phyloP scores from a whole-genome alignment of 1,139 yeast species.

The Saccharomyces uvarum region DNA sequence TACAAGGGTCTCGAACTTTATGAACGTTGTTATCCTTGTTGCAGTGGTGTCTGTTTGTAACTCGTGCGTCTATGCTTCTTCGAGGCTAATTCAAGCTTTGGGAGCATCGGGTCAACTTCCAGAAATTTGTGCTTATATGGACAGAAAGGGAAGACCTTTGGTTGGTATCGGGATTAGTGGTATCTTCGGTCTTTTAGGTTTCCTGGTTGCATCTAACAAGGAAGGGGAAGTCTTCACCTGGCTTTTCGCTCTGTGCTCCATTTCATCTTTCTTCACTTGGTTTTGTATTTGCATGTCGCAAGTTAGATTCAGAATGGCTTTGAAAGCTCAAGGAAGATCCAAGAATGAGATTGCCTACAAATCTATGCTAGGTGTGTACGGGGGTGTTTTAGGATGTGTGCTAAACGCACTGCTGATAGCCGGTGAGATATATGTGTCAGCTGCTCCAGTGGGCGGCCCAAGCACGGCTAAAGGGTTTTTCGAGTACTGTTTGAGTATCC shows the following conservation, averaged over 20 bases:
- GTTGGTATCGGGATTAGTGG: slow-evolving; percentile 43
- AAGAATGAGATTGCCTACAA: slow-evolving; percentile 43
- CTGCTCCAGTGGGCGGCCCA: slow-evolving; percentile 49
- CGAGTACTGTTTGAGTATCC: slow-evolving; percentile 51
- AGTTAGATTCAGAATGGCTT: slow-evolving; percentile 52
- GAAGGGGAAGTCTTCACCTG: slow-evolving; percentile 49
- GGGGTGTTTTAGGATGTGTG: slow-evolving; percentile 40
- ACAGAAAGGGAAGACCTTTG: slow-evolving; percentile 53
- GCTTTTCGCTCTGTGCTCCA: slow-evolving; percentile 55
- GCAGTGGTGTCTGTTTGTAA: slow-evolving; percentile 46
- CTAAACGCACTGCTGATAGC: slow-evolving; percentile 41
- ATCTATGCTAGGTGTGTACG: slow-evolving; percentile 44
- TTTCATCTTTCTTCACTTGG: slow-evolving; percentile 57
- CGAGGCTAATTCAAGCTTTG: slow-evolving; percentile 51
- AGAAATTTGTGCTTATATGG: slow-evolving; percentile 46
- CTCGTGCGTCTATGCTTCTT: slow-evolving; percentile 51
- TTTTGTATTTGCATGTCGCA: slow-evolving; percentile 48
- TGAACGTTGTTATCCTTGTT: slow-evolving; percentile 44
- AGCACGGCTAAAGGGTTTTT: slow-evolving; percentile 46
- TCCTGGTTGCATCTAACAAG: slow-evolving; percentile 47
- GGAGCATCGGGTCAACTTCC: slow-evolving; percentile 56
- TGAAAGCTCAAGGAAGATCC: slow-evolving; percentile 44
- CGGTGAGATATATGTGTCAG: slow-evolving; percentile 63
- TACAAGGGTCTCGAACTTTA: slow-evolving; percentile 40
- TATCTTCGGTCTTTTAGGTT: slow-evolving; percentile 46